These are phyloP conservation scores for Dendrocalamus latiflorus DNA, from an alignment of 202 grass and related monocot genomes.

Conservation along the genomic window DNA sequence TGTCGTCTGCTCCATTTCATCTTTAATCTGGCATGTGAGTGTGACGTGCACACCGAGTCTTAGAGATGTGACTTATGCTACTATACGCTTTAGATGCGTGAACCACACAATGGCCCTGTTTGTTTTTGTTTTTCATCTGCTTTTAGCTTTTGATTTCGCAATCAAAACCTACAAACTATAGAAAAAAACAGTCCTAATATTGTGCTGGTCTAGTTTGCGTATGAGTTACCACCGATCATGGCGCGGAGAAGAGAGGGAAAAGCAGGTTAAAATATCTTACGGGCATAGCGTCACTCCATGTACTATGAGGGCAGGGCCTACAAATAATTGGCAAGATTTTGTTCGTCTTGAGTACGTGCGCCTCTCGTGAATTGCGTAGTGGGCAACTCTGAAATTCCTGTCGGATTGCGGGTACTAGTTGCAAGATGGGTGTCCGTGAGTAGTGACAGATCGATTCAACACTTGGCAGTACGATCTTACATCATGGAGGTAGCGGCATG, in stretches of 20 bases:
- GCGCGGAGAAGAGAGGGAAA: not conserved
- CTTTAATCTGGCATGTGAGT: not conserved
- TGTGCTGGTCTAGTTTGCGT: slow-evolving; percentile 1
- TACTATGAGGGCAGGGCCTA: slow-evolving; percentile 1
- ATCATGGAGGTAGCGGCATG: not conserved
- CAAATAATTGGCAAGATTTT: slow-evolving; percentile 19
- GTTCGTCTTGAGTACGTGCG: slow-evolving; percentile 5
- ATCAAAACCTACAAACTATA: too few relatives aligned
- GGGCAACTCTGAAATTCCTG: not conserved
- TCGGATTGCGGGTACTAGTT: not conserved
- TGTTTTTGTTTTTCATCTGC: too few relatives aligned
- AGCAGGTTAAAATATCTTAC: not conserved
- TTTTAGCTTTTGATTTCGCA: too few relatives aligned
- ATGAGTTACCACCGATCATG: slow-evolving; percentile 16
- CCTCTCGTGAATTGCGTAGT: not conserved
- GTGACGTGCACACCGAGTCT: not conserved
- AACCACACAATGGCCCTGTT: not conserved
- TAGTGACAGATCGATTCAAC: not conserved
- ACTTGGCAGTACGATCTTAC: not conserved
- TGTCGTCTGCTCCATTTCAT: not conserved
- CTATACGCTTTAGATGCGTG: not conserved
- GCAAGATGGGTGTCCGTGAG: not conserved
- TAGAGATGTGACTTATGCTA: not conserved
- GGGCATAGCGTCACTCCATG: not conserved
- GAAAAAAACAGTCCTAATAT: not conserved